Evolutionary conservation across 345 rosid species (phyloP).

Genomic region (Iberis pinnata): DNA sequence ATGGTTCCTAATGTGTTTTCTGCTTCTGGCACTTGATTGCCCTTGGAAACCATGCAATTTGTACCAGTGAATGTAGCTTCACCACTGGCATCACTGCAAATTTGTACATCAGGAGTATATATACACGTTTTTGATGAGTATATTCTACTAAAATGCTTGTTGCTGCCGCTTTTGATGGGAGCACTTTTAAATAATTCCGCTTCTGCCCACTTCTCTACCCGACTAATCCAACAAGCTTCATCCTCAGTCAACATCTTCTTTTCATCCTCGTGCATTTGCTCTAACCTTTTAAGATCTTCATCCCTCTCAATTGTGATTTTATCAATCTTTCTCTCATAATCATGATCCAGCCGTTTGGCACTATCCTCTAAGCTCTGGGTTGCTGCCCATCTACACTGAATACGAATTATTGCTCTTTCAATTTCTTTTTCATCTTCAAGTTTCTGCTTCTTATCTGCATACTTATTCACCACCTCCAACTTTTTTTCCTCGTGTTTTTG

Average conservation of each 20-base stretch:
- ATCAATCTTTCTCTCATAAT: slow-evolving; percentile 37
- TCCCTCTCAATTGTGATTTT: slow-evolving; percentile 35
- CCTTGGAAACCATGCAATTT: slow-evolving; percentile 16
- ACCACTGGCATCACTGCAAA: slow-evolving; percentile 18
- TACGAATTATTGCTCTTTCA: slow-evolving; percentile 49
- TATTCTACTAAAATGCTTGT: slow-evolving; percentile 16
- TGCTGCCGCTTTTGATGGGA: slow-evolving; percentile 11
- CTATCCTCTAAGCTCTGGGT: slow-evolving; percentile 29
- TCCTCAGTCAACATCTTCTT: slow-evolving; percentile 39
- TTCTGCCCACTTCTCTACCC: slow-evolving; percentile 43
- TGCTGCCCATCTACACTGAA: slow-evolving; percentile 30
- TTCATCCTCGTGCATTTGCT: slow-evolving; percentile 37
- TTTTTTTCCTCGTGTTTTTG: slow-evolving; percentile 40
- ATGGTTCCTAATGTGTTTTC: slow-evolving; percentile 10
- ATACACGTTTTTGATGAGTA: slow-evolving; percentile 19
- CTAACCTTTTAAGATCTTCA: slow-evolving; percentile 32
- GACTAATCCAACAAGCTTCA: slow-evolving; percentile 40
- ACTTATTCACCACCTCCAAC: slow-evolving; percentile 33
- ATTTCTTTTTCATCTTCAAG: slow-evolving; percentile 39
- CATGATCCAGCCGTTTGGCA: slow-evolving; percentile 45
- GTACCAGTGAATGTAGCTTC: slow-evolving; percentile 15
- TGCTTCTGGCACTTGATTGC: slow-evolving; percentile 14
- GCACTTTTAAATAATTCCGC: slow-evolving; percentile 26
- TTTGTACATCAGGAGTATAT: slow-evolving; percentile 17
- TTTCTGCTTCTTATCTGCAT: slow-evolving; percentile 38